Conservation (phyloP, 257 asterid genomes). For the Plantago elongata region DNA sequence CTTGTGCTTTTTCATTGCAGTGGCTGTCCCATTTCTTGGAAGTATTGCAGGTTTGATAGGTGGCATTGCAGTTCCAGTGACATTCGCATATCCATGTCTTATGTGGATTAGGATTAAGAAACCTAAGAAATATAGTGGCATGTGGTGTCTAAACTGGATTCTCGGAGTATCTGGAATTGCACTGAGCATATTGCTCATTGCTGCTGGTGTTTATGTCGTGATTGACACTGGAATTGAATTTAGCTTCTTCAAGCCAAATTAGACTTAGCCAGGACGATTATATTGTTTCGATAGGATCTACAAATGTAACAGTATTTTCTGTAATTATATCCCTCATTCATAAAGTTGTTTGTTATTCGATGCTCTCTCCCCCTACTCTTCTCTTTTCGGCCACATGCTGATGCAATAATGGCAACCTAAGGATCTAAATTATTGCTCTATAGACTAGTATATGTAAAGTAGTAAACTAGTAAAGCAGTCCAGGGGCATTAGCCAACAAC, state of each 20-base stretch:
- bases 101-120: conserved; percentile 87
- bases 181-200: conserved; percentile 43
- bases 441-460: too few relatives aligned
- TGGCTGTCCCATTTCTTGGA: conserved; percentile 73
- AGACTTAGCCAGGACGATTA: conserved; percentile 2
- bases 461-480: too few relatives aligned
- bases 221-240: conserved; percentile 36
- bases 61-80: conserved; percentile 70
- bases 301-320: neutral
- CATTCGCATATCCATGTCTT: conserved; percentile 73
- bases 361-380: too few relatives aligned
- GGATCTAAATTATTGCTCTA: too few relatives aligned
- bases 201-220: conserved; percentile 50
- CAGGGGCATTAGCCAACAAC: too few relatives aligned
- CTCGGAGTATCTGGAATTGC: conserved; percentile 63
- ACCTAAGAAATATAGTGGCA: conserved; percentile 43
- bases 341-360: too few relatives aligned
- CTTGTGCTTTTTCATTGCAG: conserved; percentile 59
- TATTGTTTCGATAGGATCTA: neutral
- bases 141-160: conserved; percentile 72
- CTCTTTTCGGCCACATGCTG: too few relatives aligned
- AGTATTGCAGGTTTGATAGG: conserved; percentile 80
- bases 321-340: neutral
- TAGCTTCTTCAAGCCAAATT: conserved; percentile 36
- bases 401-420: too few relatives aligned